Conservation (phyloP, 192 early-diverging fungal genomes). For the Paraglomus brasilianum region DNA sequence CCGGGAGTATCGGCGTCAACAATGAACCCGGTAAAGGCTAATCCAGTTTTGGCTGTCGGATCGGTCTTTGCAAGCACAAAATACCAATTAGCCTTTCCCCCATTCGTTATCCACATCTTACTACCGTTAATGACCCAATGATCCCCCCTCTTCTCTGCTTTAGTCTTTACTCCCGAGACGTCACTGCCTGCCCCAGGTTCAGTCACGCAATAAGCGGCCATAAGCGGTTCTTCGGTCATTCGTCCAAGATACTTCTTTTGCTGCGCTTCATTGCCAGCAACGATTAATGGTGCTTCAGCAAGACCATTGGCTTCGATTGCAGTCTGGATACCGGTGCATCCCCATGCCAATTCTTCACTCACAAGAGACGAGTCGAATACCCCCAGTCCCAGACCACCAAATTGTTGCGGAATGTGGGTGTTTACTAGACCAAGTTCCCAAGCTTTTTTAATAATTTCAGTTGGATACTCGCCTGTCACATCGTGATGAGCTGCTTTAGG, state of each 20-base stretch:
- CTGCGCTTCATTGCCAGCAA: slow-evolving; percentile 84
- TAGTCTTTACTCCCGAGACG: slow-evolving; percentile 69
- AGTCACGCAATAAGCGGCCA: slow-evolving; percentile 92
- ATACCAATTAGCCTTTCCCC: slow-evolving; percentile 96
- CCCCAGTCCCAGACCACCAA: slow-evolving; percentile 86
- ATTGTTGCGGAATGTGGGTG: slow-evolving; percentile 81
- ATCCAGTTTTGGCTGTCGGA: slow-evolving; percentile 69
- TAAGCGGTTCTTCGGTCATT: slow-evolving; percentile 94
- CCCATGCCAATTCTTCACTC: slow-evolving; percentile 89
- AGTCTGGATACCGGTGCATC: slow-evolving; percentile 94
- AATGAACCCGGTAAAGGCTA: slow-evolving; percentile 95
- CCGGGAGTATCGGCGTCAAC: slow-evolving; percentile 89
- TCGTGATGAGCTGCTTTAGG: slow-evolving; percentile 93
- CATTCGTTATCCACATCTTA: slow-evolving; percentile 99
- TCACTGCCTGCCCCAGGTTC: slow-evolving; percentile 79
- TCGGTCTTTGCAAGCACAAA: slow-evolving; percentile 92
- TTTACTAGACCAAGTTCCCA: slow-evolving; percentile 95
- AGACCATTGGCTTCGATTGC: slow-evolving; percentile 96
- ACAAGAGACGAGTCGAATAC: slow-evolving; percentile 85
- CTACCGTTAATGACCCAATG: slow-evolving; percentile 81
- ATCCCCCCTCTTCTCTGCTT: slow-evolving; percentile 74
- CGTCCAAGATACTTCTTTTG: slow-evolving; percentile 97
- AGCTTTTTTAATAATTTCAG: slow-evolving; percentile 77
- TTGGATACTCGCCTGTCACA: slow-evolving; percentile 89
- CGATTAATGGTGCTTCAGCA: slow-evolving; percentile 86